Base-by-base conservation (phyloP, 768 basidiomycete species). In the Lactarius evosmus region DNA sequence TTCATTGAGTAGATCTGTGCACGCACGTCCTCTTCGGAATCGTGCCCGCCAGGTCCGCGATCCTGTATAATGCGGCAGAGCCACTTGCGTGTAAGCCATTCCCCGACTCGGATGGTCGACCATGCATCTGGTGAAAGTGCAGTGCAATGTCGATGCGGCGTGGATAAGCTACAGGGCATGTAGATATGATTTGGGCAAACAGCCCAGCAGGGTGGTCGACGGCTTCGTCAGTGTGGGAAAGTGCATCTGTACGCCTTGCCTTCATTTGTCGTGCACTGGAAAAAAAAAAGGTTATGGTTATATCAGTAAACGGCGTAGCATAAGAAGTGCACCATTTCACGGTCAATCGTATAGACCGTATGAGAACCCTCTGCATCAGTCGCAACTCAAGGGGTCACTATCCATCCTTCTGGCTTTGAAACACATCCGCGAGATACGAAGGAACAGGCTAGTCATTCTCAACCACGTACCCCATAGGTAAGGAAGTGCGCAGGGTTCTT, bases 51-150 rank as follows among this genome's bases (percentile, higher is more conserved):
- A 56, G 89, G 88, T 0, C 92, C 93, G 0, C 83, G 77, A 0
- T 82, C 84, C 74, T 98, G 96, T 49, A 99, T 98, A 69, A 94
- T 91, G 56, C 89, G 83, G 12, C 83, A 84, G 61, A 93, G 88
- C 93, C 94, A 98, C 72, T 93, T 93, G 72, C 91, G 91, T 50
- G 93, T 92, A 51, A 99, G 84, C 94, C 94, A 98, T n/a, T 82
- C 1, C 92, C 93, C 0, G 96, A 93, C 76, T 98, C 98, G 66
- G 93, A 84, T 0, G 96, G 95, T 46, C 93, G 84, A 1, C 96
- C 95, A n/a, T 93, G 87, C 0, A 96, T 93, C 75, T 99, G 96
- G 72, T 95, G 90, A 76, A 87, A 99, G 11, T 89, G 73, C 4
- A 99, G 72, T 0, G 94, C 91, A 2, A 96, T 98, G 72, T 99